These are phyloP conservation scores for Trichoderma virens DNA, from an alignment of 495 filamentous ascomycete genomes.

Conservation along the genomic window DNA sequence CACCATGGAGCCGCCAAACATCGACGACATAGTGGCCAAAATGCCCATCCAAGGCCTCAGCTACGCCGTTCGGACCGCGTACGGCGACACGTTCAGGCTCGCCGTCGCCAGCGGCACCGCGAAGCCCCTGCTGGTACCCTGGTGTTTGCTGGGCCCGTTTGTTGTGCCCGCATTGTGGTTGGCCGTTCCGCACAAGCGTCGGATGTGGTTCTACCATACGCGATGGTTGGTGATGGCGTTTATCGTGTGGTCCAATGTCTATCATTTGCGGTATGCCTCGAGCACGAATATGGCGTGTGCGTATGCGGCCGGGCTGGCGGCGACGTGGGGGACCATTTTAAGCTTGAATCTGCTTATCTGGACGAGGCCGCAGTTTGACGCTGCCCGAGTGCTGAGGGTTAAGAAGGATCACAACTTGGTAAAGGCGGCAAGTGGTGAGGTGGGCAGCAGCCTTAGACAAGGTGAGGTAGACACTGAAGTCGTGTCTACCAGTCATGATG, in stretches of 20 bases:
- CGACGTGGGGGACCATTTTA: conserved; percentile 62
- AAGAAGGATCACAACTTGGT: conserved; percentile 23
- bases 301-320: conserved; percentile 61
- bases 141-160: conserved; percentile 37
- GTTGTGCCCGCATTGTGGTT: conserved; percentile 50
- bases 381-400: conserved; percentile 54
- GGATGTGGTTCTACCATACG: conserved; percentile 36
- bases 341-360: conserved; percentile 52
- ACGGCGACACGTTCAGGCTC: neutral
- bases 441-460: neutral
- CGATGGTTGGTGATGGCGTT: conserved; percentile 47
- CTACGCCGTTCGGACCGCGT: neutral
- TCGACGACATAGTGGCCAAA: neutral
- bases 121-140: conserved; percentile 50
- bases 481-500: neutral
- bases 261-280: conserved; percentile 41
- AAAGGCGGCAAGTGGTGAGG: neutral
- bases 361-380: conserved; percentile 56
- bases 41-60: neutral
- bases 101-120: conserved; percentile 29
- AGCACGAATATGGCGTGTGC: conserved; percentile 51
- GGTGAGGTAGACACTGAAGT: neutral
- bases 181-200: conserved; percentile 45
- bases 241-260: conserved; percentile 27
- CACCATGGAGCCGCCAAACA: neutral